phyloP scores from a whole-genome alignment of 1,284 basidiomycete genomes.

The Clitocybe nebularis region DNA sequence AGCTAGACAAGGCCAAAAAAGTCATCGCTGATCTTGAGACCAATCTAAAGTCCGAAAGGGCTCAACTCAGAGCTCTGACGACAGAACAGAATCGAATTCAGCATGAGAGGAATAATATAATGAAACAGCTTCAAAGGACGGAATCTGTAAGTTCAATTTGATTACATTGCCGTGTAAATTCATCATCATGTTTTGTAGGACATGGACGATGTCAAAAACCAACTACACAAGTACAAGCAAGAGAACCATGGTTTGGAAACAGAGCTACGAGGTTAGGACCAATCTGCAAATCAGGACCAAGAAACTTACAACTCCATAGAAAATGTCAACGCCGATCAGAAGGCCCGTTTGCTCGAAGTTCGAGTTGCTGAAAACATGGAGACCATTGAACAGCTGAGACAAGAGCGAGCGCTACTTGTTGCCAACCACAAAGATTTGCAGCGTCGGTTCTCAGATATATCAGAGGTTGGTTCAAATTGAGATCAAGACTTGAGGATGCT shows the following conservation, averaged over 20 bases:
- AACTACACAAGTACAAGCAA: constrained; percentile 63
- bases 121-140: constrained; percentile 60
- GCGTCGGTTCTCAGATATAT: constrained; percentile 54
- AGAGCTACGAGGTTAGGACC: constrained; percentile 56
- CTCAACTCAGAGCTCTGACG: constrained; percentile 54
- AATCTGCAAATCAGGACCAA: background rate
- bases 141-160: constrained; percentile 50
- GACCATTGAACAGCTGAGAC: constrained; percentile 66
- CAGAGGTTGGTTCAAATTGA: constrained; percentile 47
- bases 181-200: constrained; percentile 42
- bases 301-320: constrained; percentile 23
- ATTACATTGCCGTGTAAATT: background rate
- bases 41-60: constrained; percentile 63
- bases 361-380: constrained; percentile 63
- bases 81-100: constrained; percentile 59
- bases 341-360: constrained; percentile 58
- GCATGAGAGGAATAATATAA: constrained; percentile 58
- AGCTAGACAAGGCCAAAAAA: constrained; percentile 61
- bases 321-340: constrained; percentile 64
- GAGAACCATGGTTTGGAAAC: constrained; percentile 66
- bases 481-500: background rate
- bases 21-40: constrained; percentile 65
- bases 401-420: constrained; percentile 65
- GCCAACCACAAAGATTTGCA: constrained; percentile 70
- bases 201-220: constrained; percentile 67